Conservation (phyloP, 2,329 filamentous ascomycete species). For the Fusarium incarnatum region DNA sequence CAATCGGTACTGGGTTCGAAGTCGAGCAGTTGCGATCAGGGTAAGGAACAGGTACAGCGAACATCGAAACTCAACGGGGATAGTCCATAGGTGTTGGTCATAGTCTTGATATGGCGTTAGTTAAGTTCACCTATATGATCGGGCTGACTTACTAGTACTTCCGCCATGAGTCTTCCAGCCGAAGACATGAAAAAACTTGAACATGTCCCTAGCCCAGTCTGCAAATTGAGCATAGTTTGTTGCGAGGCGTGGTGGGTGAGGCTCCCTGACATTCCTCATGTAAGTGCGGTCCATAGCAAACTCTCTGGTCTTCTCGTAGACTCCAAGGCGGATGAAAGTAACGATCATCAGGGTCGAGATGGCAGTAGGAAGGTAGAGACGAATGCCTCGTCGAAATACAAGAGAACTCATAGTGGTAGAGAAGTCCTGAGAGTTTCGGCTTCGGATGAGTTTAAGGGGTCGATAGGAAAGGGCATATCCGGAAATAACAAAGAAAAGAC, state of each 20-base stretch:
- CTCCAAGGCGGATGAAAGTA: constrained; percentile 57
- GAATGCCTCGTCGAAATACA: constrained; percentile 63
- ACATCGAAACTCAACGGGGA: constrained; percentile 70
- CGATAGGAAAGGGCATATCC: constrained; percentile 70
- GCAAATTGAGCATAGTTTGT: constrained; percentile 55
- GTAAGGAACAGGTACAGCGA: constrained; percentile 68
- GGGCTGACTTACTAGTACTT: constrained; percentile 53
- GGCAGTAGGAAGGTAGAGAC: constrained; percentile 63
- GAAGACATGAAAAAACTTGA: constrained; percentile 63
- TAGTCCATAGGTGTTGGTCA: constrained; percentile 72
- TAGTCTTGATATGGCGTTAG: constrained; percentile 51
- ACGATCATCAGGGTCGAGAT: constrained; percentile 63
- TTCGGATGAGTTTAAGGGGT: constrained; percentile 60
- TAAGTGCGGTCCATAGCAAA: constrained; percentile 58
- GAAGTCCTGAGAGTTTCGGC: constrained; percentile 54
- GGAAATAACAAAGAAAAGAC: constrained; percentile 71
- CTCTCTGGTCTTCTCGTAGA: constrained; percentile 61
- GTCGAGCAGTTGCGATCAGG: constrained; percentile 61
- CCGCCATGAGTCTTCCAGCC: constrained; percentile 62
- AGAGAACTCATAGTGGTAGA: constrained; percentile 61
- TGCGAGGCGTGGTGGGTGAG: constrained; percentile 56
- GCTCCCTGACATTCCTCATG: constrained; percentile 62
- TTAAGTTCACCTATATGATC: neutral
- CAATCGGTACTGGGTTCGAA: constrained; percentile 58
- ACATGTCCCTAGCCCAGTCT: constrained; percentile 63